These are phyloP conservation scores for Ganoderma sp. DNA, from an alignment of 1,284 basidiomycete species.

Conservation along the genomic window DNA sequence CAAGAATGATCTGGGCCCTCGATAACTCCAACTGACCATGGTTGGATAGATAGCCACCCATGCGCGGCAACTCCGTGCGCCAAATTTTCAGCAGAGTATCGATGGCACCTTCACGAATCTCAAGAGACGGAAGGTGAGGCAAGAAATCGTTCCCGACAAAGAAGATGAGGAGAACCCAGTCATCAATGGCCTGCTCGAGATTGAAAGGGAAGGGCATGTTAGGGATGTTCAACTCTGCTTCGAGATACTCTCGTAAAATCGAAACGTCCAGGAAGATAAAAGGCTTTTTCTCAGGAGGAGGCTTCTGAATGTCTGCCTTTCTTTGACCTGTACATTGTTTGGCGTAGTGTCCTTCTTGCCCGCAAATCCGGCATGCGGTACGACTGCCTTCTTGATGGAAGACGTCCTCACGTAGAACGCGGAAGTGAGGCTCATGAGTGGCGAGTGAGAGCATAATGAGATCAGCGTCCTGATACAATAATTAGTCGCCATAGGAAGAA, in stretches of 20 bases:
- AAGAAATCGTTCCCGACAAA: conserved; percentile 99
- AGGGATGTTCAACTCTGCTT: conserved; percentile 90
- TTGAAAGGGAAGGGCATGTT: conserved; percentile 87
- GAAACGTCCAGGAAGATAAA: conserved; percentile 99
- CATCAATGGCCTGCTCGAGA: conserved; percentile 97
- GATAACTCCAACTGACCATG: conserved; percentile 89
- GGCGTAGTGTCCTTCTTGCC: conserved; percentile 93
- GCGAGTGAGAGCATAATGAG: conserved; percentile 98
- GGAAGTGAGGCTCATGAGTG: conserved; percentile 98
- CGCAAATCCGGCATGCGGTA: conserved; percentile 88
- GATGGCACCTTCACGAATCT: conserved; percentile 99
- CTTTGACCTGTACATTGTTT: conserved; percentile 87
- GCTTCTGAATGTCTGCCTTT: conserved; percentile 69
- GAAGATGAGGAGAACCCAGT: conserved; percentile 99
- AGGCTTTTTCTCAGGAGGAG: conserved; percentile 87
- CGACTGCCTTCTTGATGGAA: conserved; percentile 85
- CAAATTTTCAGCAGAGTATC: conserved; percentile 96
- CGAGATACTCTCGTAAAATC: conserved; percentile 95
- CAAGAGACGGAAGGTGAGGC: conserved; percentile 96
- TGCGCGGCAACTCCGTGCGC: conserved; percentile 89
- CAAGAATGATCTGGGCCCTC: conserved; percentile 92
- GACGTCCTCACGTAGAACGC: conserved; percentile 97
- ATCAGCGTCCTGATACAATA: conserved; percentile 87
- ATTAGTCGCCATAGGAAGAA: not conserved
- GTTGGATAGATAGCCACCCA: conserved; percentile 97